phyloP scores from a whole-genome alignment of 305 asterid genomes.

The Fraxinus paxiana region DNA sequence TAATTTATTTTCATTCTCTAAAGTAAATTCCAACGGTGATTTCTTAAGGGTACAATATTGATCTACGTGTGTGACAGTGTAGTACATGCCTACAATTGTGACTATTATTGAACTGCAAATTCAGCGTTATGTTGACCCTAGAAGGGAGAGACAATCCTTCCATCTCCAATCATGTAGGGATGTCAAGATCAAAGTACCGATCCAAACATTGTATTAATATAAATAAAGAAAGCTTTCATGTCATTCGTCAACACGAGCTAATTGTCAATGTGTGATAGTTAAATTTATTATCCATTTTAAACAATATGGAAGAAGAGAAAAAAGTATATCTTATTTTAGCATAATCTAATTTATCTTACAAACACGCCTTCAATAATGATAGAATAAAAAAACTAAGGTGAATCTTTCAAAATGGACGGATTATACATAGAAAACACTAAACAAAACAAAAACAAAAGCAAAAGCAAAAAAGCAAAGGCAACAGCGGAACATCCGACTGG shows the following conservation, averaged over 20 bases:
- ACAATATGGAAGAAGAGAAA: neutral
- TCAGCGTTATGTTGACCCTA: neutral
- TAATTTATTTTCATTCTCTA: neutral
- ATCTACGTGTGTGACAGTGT: neutral
- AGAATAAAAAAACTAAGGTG: neutral
- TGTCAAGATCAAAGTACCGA: neutral
- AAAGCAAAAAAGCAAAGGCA: conserved; percentile 31
- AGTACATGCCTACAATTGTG: neutral
- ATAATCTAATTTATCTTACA: neutral
- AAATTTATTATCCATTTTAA: neutral
- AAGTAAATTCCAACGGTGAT: neutral
- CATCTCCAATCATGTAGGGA: neutral
- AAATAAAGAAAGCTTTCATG: neutral
- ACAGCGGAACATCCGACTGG: conserved; percentile 36
- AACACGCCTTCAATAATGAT: neutral
- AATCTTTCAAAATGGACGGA: neutral
- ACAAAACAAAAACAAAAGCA: neutral
- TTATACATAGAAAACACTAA: neutral
- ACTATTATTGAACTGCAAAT: neutral
- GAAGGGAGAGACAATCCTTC: neutral
- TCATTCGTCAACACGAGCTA: neutral
- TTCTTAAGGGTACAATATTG: neutral
- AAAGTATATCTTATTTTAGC: neutral
- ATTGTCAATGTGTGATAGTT: neutral
- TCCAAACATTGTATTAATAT: neutral